Evolutionary conservation across 176 grass and related monocot species (phyloP).

Genomic region (Cenchrus americanus): DNA sequence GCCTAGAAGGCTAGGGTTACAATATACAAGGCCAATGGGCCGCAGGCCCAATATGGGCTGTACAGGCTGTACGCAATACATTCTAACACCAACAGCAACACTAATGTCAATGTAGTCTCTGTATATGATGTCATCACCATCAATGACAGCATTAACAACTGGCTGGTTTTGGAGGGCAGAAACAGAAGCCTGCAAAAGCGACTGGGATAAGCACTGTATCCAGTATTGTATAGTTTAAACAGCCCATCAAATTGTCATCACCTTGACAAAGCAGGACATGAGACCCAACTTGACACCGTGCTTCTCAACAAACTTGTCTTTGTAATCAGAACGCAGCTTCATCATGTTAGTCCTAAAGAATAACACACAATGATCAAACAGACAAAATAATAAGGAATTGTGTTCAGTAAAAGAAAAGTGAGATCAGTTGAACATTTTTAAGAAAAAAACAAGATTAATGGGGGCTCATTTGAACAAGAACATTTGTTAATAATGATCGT

Average conservation of each 20-base stretch:
- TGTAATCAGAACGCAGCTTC: conserved; percentile 97
- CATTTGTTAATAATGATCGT: conserved; percentile 14
- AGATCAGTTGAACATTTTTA: background rate
- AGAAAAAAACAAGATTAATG: background rate
- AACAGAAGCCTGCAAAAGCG: conserved; percentile 70
- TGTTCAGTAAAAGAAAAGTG: background rate
- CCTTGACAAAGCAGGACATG: conserved; percentile 98
- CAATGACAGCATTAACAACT: conserved; percentile 93
- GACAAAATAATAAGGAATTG: background rate
- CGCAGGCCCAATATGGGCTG: no score
- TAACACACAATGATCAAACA: background rate
- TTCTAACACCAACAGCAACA: no score
- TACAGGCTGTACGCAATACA: no score
- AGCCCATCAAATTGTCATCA: conserved; percentile 14
- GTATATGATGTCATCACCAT: conserved; percentile 96
- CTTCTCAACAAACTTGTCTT: conserved; percentile 87
- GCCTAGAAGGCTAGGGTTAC: no score
- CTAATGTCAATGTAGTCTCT: conserved; percentile 91
- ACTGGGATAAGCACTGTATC: conserved; percentile 25
- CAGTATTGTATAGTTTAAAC: conserved; percentile 1
- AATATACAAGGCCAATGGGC: no score
- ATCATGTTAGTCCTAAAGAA: conserved; percentile 92
- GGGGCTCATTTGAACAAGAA: background rate
- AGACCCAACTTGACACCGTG: conserved; percentile 93
- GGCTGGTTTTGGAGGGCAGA: conserved; percentile 91